Percentiles rank a stretch among this genome's conserved stretches.
Evolutionary conservation across 2,329 filamentous ascomycete genomes (phyloP).

Genomic region (Sphaerulina vaccinii): DNA sequence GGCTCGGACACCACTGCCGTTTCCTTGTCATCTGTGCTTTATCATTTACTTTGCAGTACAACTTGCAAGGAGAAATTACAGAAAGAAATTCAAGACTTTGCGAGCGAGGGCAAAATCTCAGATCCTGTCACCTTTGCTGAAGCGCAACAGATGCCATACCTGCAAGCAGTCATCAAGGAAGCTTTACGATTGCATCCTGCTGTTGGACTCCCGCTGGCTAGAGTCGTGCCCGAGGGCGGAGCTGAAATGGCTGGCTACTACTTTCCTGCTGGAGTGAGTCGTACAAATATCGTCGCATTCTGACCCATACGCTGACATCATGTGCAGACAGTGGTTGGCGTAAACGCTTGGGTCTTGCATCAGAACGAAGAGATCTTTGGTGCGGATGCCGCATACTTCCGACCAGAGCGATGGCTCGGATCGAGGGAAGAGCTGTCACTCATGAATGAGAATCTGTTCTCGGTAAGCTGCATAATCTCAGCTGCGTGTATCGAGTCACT

Average conservation of each 20-base stretch:
- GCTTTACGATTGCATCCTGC: slow-evolving; percentile 16
- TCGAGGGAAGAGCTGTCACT: background rate
- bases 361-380: slow-evolving; percentile 45
- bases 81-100: slow-evolving; percentile 36
- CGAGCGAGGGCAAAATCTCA: slow-evolving; percentile 29
- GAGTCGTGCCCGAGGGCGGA: slow-evolving; percentile 41
- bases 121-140: slow-evolving; percentile 36
- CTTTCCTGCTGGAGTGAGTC: slow-evolving; percentile 33
- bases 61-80: slow-evolving; percentile 33
- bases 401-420: slow-evolving; percentile 49
- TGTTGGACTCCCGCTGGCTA: slow-evolving; percentile 41
- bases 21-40: slow-evolving; percentile 34
- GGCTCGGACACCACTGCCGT: slow-evolving; percentile 38
- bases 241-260: slow-evolving; percentile 37
- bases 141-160: slow-evolving; percentile 28
- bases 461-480: background rate
- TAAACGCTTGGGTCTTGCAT: slow-evolving; percentile 34
- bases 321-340: slow-evolving; percentile 11
- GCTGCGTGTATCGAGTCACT: background rate
- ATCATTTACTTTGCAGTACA: slow-evolving; percentile 40
- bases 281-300: background rate
- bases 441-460: background rate
- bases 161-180: slow-evolving; percentile 17
- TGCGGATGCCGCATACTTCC: slow-evolving; percentile 45
- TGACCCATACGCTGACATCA: too few relatives aligned